A percentile compares a stretch with the other conserved stretches of the same genome.
Evolutionary conservation across 257 asterid genomes (phyloP).

Genomic region (Verbena officinalis): DNA sequence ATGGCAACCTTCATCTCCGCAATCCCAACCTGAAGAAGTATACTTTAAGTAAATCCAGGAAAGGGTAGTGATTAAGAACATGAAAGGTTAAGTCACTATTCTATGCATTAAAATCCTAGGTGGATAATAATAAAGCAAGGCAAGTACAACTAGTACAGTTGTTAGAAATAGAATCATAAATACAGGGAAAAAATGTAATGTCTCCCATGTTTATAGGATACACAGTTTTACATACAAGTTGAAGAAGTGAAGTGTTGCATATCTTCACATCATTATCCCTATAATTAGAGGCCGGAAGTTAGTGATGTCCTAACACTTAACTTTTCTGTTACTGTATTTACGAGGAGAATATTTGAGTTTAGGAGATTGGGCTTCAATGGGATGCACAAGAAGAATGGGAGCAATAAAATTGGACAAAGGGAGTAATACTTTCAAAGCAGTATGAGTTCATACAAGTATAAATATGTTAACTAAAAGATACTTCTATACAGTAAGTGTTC

Average conservation of each 20-base stretch:
- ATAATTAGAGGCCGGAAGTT: neutral
- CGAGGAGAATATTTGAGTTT: neutral
- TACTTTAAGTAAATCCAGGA: slow-evolving; percentile 25
- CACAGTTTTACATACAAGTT: slow-evolving; percentile 6
- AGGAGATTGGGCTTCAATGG: neutral
- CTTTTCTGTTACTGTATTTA: neutral
- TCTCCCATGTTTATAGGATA: neutral
- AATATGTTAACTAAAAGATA: neutral
- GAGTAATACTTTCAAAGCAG: neutral
- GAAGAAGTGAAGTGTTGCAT: slow-evolving; percentile 2
- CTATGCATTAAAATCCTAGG: slow-evolving; percentile 25
- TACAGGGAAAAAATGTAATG: neutral
- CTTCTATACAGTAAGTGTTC: neutral
- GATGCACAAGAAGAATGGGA: neutral
- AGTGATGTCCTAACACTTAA: slow-evolving; percentile 4
- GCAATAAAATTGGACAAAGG: neutral
- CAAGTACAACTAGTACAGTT: slow-evolving; percentile 5
- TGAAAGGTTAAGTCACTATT: slow-evolving; percentile 15
- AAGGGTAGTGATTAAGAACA: slow-evolving; percentile 9
- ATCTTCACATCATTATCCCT: neutral
- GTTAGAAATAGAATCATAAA: slow-evolving; percentile 15
- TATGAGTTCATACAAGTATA: neutral
- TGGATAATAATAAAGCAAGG: slow-evolving; percentile 15
- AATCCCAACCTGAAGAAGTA: slow-evolving; percentile 79
- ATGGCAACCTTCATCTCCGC: slow-evolving; percentile 99